These are phyloP conservation scores for Mrakia gelida DNA, from an alignment of 768 basidiomycete genomes.

Conservation along the genomic window DNA sequence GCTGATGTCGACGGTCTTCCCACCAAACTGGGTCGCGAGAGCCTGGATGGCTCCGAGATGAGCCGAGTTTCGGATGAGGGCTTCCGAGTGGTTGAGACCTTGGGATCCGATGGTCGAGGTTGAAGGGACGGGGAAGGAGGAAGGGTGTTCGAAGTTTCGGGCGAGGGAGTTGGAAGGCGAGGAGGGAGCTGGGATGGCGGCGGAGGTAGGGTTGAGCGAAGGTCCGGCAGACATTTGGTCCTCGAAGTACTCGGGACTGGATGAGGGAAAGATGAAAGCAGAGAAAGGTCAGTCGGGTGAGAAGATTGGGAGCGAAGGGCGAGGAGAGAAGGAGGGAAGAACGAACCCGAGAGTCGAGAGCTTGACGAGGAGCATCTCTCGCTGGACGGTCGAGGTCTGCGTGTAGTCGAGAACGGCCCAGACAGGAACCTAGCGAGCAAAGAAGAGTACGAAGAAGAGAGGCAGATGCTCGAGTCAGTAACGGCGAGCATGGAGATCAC, in stretches of 20 bases:
- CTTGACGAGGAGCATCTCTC: conserved; percentile 91
- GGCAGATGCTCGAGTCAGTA: not conserved
- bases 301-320: no score
- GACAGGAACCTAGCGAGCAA: conserved; percentile 72
- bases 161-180: conserved; percentile 5
- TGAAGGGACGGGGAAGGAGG: conserved; percentile 16
- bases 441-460: not conserved
- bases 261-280: not conserved
- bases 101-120: conserved; percentile 38
- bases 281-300: not conserved
- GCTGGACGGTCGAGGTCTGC: conserved; percentile 79
- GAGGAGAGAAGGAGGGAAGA: not conserved
- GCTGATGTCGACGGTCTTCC: conserved; percentile 87
- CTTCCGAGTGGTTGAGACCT: conserved; percentile 65
- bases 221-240: conserved; percentile 30
- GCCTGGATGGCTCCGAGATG: conserved; percentile 81
- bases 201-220: conserved; percentile 24
- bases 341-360: conserved; percentile 80
- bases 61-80: conserved; percentile 80
- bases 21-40: conserved; percentile 82
- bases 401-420: conserved; percentile 99
- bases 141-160: conserved; percentile 24
- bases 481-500: not conserved
- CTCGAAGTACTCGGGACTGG: conserved; percentile 33
- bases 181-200: conserved; percentile 4